Evolutionary conservation across 2,329 filamentous ascomycete genomes (phyloP).

Genomic region (Colletotrichum lupini): DNA sequence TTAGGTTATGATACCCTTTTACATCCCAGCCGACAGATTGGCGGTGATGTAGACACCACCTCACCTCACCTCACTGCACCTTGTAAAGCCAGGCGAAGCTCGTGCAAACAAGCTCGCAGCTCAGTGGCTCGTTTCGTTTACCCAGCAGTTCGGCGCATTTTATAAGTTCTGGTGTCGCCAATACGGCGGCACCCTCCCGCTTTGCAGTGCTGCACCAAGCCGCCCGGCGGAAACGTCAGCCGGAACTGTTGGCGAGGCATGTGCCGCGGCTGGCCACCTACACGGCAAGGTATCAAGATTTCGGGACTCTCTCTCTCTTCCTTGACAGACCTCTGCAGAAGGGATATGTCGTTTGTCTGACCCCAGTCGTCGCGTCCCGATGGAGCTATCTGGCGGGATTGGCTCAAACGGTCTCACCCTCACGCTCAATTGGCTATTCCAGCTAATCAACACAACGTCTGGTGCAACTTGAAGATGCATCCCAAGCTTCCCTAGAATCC

Average conservation of each 20-base stretch:
- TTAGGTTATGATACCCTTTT: background rate
- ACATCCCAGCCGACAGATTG: background rate
- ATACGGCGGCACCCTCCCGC: conserved; percentile 9
- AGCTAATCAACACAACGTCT: background rate
- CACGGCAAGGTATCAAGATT: conserved; percentile 14
- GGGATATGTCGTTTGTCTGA: background rate
- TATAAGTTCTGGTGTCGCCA: background rate
- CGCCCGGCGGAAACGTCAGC: conserved; percentile 19
- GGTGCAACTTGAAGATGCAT: conserved; percentile 31
- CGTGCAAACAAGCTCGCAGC: conserved; percentile 34
- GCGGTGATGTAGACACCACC: conserved; percentile 24
- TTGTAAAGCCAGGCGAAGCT: conserved; percentile 5
- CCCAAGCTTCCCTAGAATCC: background rate
- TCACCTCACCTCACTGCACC: conserved; percentile 6
- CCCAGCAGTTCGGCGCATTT: conserved; percentile 13
- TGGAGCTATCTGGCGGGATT: conserved; percentile 16
- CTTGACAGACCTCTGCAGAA: background rate
- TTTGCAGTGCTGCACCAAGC: conserved; percentile 19
- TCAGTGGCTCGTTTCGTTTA: conserved; percentile 28
- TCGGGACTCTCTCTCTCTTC: background rate
- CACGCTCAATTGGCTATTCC: conserved; percentile 18
- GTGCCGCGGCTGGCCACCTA: background rate
- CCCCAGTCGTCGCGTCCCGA: background rate
- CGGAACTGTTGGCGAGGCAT: conserved; percentile 25
- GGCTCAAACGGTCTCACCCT: conserved; percentile 9